Percentiles rank a stretch among this genome's conserved stretches.
These are phyloP conservation scores for Mucor piriformis DNA, from an alignment of 371 early-diverging fungal species.

Conservation along the genomic window DNA sequence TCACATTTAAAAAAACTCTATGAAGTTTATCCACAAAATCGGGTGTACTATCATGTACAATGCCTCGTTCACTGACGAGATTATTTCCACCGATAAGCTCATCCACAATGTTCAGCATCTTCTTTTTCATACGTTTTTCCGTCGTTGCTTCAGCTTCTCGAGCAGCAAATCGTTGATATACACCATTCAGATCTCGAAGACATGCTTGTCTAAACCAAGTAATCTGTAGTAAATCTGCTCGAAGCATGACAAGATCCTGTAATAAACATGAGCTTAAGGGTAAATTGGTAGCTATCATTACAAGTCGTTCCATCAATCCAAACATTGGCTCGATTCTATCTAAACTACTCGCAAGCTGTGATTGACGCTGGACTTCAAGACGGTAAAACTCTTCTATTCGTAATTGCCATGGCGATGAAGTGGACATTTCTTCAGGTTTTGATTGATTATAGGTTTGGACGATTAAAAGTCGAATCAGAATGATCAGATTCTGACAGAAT, in stretches of 20 bases:
- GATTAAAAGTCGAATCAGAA: slow-evolving; percentile 51
- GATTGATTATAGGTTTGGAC: slow-evolving; percentile 40
- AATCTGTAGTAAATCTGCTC: slow-evolving; percentile 43
- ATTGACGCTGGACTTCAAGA: slow-evolving; percentile 32
- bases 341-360: slow-evolving; percentile 36
- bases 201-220: slow-evolving; percentile 52
- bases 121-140: slow-evolving; percentile 43
- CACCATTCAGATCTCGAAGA: slow-evolving; percentile 47
- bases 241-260: slow-evolving; percentile 42
- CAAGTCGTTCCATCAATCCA: slow-evolving; percentile 38
- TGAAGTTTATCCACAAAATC: slow-evolving; percentile 50
- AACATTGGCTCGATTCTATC: slow-evolving; percentile 47
- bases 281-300: slow-evolving; percentile 42
- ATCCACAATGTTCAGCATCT: slow-evolving; percentile 48
- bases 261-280: slow-evolving; percentile 44
- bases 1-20: slow-evolving; percentile 54
- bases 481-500: slow-evolving; percentile 53
- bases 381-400: slow-evolving; percentile 41
- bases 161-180: slow-evolving; percentile 51
- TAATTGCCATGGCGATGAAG: slow-evolving; percentile 28
- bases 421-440: slow-evolving; percentile 8
- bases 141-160: slow-evolving; percentile 27
- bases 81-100: slow-evolving; percentile 44
- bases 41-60: slow-evolving; percentile 30
- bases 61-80: slow-evolving; percentile 15